Evolutionary conservation across 306 rosid species (phyloP).

Genomic region (Benincasa hispida): DNA sequence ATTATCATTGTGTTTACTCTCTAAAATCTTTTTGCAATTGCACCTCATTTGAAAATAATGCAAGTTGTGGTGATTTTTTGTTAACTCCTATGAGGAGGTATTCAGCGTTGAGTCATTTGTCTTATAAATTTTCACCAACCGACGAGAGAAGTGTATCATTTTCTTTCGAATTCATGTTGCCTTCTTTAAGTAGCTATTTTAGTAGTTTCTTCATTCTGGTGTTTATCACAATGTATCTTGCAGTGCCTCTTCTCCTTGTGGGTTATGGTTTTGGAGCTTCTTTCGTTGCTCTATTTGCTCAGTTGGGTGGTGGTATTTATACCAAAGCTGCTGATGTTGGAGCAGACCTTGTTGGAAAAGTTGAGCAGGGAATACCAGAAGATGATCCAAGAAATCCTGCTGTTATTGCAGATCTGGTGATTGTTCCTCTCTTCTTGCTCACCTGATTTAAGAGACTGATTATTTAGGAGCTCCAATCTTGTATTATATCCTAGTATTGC

Average conservation of each 20-base stretch:
- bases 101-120: background rate
- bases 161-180: background rate
- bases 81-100: background rate
- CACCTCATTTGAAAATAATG: background rate
- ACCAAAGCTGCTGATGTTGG: constrained; percentile 99
- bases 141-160: background rate
- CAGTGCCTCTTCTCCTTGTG: constrained; percentile 99
- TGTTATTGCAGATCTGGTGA: constrained; percentile 97
- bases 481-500: background rate
- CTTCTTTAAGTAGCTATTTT: background rate
- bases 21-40: background rate
- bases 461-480: background rate
- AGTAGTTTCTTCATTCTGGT: background rate
- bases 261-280: constrained; percentile 99
- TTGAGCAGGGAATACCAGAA: constrained; percentile 99
- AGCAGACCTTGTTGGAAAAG: constrained; percentile 98
- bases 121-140: background rate
- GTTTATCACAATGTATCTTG: constrained; percentile 12
- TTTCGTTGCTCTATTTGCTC: constrained; percentile 94
- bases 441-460: constrained; percentile 4
- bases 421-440: constrained; percentile 8
- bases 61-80: background rate
- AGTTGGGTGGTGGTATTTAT: constrained; percentile 95
- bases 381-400: constrained; percentile 99
- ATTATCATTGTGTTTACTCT: background rate